Percentiles rank a stretch among this genome's conserved stretches.
These are phyloP conservation scores for Populus pruinosa DNA, from an alignment of 345 rosid genomes.

Conservation along the genomic window DNA sequence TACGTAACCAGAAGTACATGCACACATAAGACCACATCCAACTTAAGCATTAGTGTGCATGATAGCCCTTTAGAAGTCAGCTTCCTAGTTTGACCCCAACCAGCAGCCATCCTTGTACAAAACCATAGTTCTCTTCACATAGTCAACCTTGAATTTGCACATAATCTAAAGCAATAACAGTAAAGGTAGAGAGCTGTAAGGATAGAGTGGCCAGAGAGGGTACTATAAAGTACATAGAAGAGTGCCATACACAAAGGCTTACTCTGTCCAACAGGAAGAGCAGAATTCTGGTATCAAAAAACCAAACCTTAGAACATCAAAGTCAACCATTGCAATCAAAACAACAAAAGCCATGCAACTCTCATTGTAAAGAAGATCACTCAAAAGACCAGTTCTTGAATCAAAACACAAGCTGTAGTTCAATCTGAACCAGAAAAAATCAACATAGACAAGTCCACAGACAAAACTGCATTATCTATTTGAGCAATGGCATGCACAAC, in stretches of 20 bases:
- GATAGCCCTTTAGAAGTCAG: constrained; percentile 5
- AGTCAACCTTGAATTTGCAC: constrained; percentile 3
- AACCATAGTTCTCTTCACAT: not conserved
- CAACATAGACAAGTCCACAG: constrained; percentile 26
- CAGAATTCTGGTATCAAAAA: constrained; percentile 20
- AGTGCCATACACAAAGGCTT: constrained; percentile 7
- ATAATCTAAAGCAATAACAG: not conserved
- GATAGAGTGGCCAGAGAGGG: constrained; percentile 1
- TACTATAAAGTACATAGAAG: not conserved
- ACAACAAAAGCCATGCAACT: constrained; percentile 26
- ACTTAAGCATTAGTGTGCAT: constrained; percentile 6
- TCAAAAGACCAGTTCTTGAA: constrained; percentile 5
- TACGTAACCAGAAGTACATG: constrained; percentile 19
- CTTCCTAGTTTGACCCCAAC: constrained; percentile 14
- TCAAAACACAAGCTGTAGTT: constrained; percentile 5
- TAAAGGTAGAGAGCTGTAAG: not conserved
- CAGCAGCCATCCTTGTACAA: not conserved
- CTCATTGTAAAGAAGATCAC: not conserved
- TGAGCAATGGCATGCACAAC: constrained; percentile 19
- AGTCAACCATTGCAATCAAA: constrained; percentile 11
- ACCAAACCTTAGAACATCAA: constrained; percentile 10
- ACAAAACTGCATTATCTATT: constrained; percentile 29
- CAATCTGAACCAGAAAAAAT: constrained; percentile 15
- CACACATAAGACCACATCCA: constrained; percentile 18
- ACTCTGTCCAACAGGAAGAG: constrained; percentile 27